A percentile compares a stretch with the other conserved stretches of the same genome.
These are phyloP conservation scores for Agaricus sinodeliciosus DNA, from an alignment of 768 basidiomycete species.

Conservation along the genomic window DNA sequence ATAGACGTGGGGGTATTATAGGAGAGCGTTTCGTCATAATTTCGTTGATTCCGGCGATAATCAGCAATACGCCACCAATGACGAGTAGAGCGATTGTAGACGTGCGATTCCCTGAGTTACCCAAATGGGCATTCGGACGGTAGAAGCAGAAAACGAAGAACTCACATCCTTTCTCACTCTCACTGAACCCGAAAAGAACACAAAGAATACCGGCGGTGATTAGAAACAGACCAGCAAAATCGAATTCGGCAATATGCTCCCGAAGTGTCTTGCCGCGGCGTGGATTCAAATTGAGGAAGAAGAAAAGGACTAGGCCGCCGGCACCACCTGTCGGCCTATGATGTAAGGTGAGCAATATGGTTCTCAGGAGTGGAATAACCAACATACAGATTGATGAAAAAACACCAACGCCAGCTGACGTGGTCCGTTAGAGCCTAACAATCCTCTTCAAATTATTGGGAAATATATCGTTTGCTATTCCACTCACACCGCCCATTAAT, in stretches of 20 bases:
- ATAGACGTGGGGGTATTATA: conserved; percentile 69
- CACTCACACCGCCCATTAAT: conserved; percentile 71
- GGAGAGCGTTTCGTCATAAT: conserved; percentile 54
- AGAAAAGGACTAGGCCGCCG: conserved; percentile 54
- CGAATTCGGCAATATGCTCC: conserved; percentile 60
- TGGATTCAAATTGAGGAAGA: conserved; percentile 78
- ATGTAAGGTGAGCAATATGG: not conserved
- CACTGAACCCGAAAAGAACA: conserved; percentile 68
- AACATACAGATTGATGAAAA: conserved; percentile 67
- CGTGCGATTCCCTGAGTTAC: conserved; percentile 43
- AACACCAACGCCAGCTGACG: conserved; percentile 81
- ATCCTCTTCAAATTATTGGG: conserved; percentile 2
- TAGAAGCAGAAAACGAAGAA: conserved; percentile 3
- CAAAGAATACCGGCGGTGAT: conserved; percentile 62
- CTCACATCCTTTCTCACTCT: conserved; percentile 61
- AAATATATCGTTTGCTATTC: not conserved
- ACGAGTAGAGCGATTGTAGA: conserved; percentile 58
- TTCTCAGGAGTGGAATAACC: not conserved
- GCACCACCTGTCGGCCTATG: conserved; percentile 67
- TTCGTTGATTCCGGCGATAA: conserved; percentile 53
- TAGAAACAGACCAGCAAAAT: conserved; percentile 60
- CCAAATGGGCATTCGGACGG: not conserved
- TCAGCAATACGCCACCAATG: conserved; percentile 47
- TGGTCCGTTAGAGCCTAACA: conserved; percentile 63
- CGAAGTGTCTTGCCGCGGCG: conserved; percentile 50